Base-by-base conservation (phyloP, 352 stramenopile genomes). In the Phytopythium boreale region DNA sequence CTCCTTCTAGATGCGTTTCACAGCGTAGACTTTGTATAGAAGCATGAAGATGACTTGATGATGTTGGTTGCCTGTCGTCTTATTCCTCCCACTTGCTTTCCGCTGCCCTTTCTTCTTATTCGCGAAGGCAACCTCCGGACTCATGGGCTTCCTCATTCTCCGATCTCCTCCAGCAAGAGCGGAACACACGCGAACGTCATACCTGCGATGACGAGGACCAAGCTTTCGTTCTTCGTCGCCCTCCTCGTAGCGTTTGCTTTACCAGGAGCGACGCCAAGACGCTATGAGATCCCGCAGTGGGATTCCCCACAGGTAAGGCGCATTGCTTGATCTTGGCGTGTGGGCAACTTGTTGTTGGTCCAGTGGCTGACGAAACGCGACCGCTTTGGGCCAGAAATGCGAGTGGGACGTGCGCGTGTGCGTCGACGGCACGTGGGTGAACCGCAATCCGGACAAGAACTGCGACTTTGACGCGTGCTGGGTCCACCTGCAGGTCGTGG, bases 361-460 rank as follows among this genome's bases (percentile, higher is more conserved):
- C 2, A n/a, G 51, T 36, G 51, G 0, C 10, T 60, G 0, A 31
- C 29, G 17, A 39, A 12, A 29, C 22, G n/a, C 4, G 20, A 11
- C 0, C 17, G 49, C 24, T 6, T 17, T 34, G 22, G 19, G 36
- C 17, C 29, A 91, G 82, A 69, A 70, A 14, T 91, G 82, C 60
- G 46, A 74, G 52, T 89, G 79, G 82, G 80, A 88, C 60, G 62
- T 89, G 55, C 80, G 77, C 52, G 72, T 91, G 39, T 91, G 82
- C 27, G 66, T 56, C 31, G 80, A 91, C 62, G 80, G 80, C 55
- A 88, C 80, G 58, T 91, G 82, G 82, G 78, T 88, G 19, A 87
- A 89, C 44, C 71, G 80, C 2, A 59, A 75, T 41, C 66, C 68
- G 9, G 72, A 85, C 37, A 64, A 61, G 17, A 62, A 75, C 27